Evolutionary conservation across 192 early-diverging fungal genomes (phyloP).

Genomic region (Rhizophagus prolifer): DNA sequence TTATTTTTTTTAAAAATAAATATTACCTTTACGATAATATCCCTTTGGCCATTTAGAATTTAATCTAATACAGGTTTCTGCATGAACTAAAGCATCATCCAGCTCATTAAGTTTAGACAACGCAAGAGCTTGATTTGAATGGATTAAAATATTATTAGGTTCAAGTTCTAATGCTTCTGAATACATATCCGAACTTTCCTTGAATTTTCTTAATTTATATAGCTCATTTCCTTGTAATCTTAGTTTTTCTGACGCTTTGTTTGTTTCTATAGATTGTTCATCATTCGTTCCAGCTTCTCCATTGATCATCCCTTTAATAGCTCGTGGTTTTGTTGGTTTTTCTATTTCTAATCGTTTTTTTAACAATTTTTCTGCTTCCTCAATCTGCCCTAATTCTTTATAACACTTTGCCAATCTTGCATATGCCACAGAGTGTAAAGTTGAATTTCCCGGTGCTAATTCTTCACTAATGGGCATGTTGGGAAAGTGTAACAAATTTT

Average conservation of each 20-base stretch:
- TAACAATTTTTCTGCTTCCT: conserved; percentile 18
- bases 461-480: conserved; percentile 11
- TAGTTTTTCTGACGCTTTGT: not conserved
- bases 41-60: conserved; percentile 20
- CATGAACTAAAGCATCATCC: conserved; percentile 13
- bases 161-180: conserved; percentile 14
- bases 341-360: conserved; percentile 6
- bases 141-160: conserved; percentile 1
- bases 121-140: conserved; percentile 19
- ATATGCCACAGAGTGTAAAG: conserved; percentile 26
- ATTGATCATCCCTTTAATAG: not conserved
- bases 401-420: conserved; percentile 18
- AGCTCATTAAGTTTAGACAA: conserved; percentile 7
- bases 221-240: conserved; percentile 20
- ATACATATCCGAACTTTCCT: conserved; percentile 10
- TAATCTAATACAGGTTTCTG: conserved; percentile 21
- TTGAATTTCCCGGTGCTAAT: conserved; percentile 11
- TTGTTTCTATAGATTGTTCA: not conserved
- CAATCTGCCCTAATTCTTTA: conserved; percentile 24
- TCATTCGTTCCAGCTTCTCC: not conserved
- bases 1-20: not conserved
- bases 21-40: conserved; percentile 20
- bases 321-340: not conserved
- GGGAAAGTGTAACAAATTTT: conserved; percentile 9
- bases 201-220: conserved; percentile 11